Percentiles rank a stretch among this genome's conserved stretches.
phyloP scores from a whole-genome alignment of 225 moss, liverwort and hornwort species.

The Sphagnum tenellum region DNA sequence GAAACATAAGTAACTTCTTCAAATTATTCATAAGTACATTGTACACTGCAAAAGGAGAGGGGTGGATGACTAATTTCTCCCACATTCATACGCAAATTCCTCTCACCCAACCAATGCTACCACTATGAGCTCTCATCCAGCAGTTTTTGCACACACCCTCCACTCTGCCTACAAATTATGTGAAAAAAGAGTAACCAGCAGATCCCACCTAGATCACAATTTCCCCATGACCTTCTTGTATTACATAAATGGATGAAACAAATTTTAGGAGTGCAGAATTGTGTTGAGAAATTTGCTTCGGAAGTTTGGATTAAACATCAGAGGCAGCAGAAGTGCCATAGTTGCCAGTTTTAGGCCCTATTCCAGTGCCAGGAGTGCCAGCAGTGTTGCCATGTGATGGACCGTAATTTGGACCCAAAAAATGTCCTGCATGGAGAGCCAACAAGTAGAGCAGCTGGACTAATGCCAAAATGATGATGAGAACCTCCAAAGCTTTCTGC shows the following conservation, averaged over 20 bases:
- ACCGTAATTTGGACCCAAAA: conserved; percentile 8
- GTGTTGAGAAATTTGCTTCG: neutral
- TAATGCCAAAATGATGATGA: conserved; percentile 44
- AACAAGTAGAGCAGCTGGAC: conserved; percentile 32
- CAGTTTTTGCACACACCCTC: too few relatives aligned
- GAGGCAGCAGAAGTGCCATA: conserved; percentile 54
- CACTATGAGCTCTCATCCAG: too few relatives aligned
- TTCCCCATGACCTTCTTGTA: neutral
- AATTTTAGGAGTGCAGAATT: neutral
- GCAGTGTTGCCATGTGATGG: conserved; percentile 10
- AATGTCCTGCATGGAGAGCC: conserved; percentile 21
- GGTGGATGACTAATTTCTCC: too few relatives aligned
- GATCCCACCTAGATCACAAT: neutral
- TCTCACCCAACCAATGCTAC: too few relatives aligned
- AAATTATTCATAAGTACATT: too few relatives aligned
- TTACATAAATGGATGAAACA: neutral
- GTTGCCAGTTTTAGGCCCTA: neutral
- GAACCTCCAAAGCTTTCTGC: conserved; percentile 42
- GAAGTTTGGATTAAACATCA: conserved; percentile 20
- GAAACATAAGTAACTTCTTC: too few relatives aligned
- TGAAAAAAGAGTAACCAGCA: neutral
- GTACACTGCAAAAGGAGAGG: too few relatives aligned
- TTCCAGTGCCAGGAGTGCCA: conserved; percentile 16
- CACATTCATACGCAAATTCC: too few relatives aligned
- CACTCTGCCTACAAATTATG: too few relatives aligned